Conservation (phyloP, 352 stramenopile genomes). For the Pythium rhizo-oryzae region DNA sequence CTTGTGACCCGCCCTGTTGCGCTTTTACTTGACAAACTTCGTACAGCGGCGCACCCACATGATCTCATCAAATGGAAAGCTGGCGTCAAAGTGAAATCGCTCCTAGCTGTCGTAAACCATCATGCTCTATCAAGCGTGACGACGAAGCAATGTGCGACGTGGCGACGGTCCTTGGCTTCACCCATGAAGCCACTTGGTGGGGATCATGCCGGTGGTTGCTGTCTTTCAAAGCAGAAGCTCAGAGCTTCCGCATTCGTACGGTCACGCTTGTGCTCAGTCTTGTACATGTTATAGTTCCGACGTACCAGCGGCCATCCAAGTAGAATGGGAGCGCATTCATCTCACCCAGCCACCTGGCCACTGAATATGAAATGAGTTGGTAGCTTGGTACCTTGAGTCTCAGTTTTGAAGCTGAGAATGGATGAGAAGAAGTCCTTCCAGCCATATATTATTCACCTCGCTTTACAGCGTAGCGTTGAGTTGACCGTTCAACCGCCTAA, state of each 20-base stretch:
- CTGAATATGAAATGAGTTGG: no score
- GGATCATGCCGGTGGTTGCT: background rate
- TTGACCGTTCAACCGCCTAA: no score
- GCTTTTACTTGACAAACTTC: constrained; percentile 2
- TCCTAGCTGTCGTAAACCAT: constrained; percentile 10
- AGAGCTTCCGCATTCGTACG: background rate
- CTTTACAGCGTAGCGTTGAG: no score
- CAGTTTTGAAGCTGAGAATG: no score
- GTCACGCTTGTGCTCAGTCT: background rate
- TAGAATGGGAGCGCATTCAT: no score
- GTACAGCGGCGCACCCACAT: constrained; percentile 10
- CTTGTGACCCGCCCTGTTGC: background rate
- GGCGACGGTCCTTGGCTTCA: background rate
- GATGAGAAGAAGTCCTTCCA: no score
- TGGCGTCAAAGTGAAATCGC: constrained; percentile 1
- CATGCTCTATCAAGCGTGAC: constrained; percentile 2
- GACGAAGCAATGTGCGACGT: constrained; percentile 7
- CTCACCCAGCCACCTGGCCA: no score
- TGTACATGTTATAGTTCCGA: background rate
- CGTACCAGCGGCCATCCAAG: no score
- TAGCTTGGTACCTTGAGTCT: no score
- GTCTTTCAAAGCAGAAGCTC: background rate
- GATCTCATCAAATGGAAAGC: constrained; percentile 1
- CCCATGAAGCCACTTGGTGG: constrained; percentile 5
- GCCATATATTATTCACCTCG: no score